Percentiles rank a stretch among this genome's conserved stretches.
Conservation (phyloP, 495 filamentous ascomycete genomes). For the Aspergillus conjunctus region DNA sequence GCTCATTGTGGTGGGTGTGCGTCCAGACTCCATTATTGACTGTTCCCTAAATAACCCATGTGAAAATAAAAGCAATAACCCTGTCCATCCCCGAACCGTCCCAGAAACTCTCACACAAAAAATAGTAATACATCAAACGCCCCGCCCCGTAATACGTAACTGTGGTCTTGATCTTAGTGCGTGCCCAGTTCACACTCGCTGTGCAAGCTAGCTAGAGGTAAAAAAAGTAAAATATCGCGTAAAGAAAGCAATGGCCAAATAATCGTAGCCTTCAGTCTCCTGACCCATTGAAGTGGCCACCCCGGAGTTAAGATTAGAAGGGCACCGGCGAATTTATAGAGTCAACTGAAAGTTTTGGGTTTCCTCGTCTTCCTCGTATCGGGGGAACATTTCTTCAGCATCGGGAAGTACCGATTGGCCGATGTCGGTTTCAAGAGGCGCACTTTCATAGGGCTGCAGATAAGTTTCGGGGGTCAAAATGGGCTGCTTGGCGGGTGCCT, state of each 20-base stretch:
- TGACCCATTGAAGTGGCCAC: conserved; percentile 1
- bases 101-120: not conserved
- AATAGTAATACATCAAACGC: conserved; percentile 3
- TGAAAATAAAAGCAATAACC: not conserved
- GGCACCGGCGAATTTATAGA: conserved; percentile 27
- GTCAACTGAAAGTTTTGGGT: conserved; percentile 47
- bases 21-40: conserved; percentile 1
- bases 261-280: too few relatives aligned
- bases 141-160: conserved; percentile 3
- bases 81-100: not conserved
- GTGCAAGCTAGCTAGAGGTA: not conserved
- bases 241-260: not conserved
- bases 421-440: conserved; percentile 46
- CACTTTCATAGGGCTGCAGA: conserved; percentile 44
- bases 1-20: not conserved
- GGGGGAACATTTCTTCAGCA: conserved; percentile 33
- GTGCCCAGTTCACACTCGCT: not conserved
- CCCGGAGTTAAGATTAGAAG: not conserved
- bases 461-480: conserved; percentile 47
- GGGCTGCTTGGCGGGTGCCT: conserved; percentile 21
- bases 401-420: conserved; percentile 21
- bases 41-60: not conserved
- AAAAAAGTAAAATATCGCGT: not conserved
- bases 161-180: not conserved
- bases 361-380: conserved; percentile 47